Evolutionary conservation across 73 alveolate genomes (phyloP), one percentile per base, ranked within the genome.

Genomic region (Tetrahymena thermophila): DNA sequence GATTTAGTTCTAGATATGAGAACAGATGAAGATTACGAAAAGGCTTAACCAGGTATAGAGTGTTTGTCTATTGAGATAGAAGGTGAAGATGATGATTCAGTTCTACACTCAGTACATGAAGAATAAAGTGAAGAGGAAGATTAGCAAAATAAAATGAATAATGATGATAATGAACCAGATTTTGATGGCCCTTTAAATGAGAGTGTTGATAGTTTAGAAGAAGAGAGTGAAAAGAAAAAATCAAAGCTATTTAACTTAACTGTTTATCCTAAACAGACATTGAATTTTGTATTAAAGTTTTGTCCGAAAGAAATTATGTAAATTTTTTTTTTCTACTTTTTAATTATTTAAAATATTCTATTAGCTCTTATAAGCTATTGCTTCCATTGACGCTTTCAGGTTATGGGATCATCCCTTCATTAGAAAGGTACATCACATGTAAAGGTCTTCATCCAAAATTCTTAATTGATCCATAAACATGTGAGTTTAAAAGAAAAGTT

Each of bases 371-470:
- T 95, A 35, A 44, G 35, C 56, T 95, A 37, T 93, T 85, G 35
- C 93, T 95, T 42, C 97, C 97, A 1, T 56, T 95, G 7, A 50
- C 95, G 6, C 40, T 95, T 11, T 93, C 97, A 5, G 94, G 95
- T 85, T 95, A 43, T 89, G 83, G 84, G 28, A 35, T 40, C 23
- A 85, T 95, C 11, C 97, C 97, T 9, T 95, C 97, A 4, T 56
- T 95, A 25, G 85, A 93, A 71, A 95, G 97, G 35, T 85, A 85
- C 34, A 93, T 95, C 35, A 50, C 95, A 8, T 99, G 99, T 56
- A 99, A 98, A 94, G 99, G 99, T 84, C 98, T 99, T 9, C 97
- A 98, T 95, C 99, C 99, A 10, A 96, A 98, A 96, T 98, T 98
- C 95, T 94, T 98, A 42, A 96, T 98, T 84, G 99, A 97, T 42